These are phyloP conservation scores for Salvia rosmarinus DNA, from an alignment of 257 asterid species.

Conservation along the genomic window DNA sequence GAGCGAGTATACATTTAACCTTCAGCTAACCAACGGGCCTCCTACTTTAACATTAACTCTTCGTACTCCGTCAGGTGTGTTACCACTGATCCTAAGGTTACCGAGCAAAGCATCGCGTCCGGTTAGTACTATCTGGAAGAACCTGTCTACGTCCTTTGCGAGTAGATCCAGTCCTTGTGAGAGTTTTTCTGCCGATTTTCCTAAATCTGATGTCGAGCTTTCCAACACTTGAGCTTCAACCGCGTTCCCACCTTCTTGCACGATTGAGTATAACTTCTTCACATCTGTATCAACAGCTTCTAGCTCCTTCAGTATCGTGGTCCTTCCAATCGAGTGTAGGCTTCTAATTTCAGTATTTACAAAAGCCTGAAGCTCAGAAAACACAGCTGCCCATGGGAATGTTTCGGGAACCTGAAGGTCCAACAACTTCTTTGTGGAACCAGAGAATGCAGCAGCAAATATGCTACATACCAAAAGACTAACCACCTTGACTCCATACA, in stretches of 20 bases:
- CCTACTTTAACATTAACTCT: slow-evolving; percentile 39
- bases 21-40: slow-evolving; percentile 45
- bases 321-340: slow-evolving; percentile 44
- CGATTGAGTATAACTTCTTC: slow-evolving; percentile 57
- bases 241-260: slow-evolving; percentile 53
- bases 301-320: slow-evolving; percentile 64
- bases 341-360: slow-evolving; percentile 62
- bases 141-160: slow-evolving; percentile 69
- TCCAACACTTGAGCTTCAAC: slow-evolving; percentile 45
- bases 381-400: slow-evolving; percentile 65
- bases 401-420: slow-evolving; percentile 54
- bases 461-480: slow-evolving; percentile 70
- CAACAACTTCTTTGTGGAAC: slow-evolving; percentile 63
- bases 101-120: slow-evolving; percentile 80
- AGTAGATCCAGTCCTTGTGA: slow-evolving; percentile 68
- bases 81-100: slow-evolving; percentile 69
- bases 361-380: slow-evolving; percentile 52
- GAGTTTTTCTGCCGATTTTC: slow-evolving; percentile 46
- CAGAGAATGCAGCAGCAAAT: slow-evolving; percentile 70
- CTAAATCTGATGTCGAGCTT: slow-evolving; percentile 46
- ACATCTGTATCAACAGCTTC: slow-evolving; percentile 66
- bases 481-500: slow-evolving; percentile 75
- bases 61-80: slow-evolving; percentile 26
- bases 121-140: slow-evolving; percentile 67
- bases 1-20: slow-evolving; percentile 26